phyloP scores from a whole-genome alignment of 345 rosid genomes.

The Populus deltoides region DNA sequence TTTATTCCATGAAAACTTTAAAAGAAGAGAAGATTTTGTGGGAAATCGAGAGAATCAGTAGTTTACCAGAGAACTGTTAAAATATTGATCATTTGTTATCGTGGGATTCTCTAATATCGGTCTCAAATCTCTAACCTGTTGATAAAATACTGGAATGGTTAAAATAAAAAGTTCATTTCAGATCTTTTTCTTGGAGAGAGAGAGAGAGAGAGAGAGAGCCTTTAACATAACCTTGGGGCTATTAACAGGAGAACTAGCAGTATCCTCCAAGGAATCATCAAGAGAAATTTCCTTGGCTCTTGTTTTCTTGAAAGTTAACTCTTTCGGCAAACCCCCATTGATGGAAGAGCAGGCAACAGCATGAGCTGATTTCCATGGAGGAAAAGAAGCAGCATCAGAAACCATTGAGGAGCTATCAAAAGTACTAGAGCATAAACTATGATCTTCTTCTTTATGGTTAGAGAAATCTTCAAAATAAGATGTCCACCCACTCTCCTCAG shows the following conservation, averaged over 20 bases:
- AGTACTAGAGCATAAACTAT: constrained; percentile 36
- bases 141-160: neutral
- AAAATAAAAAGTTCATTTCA: neutral
- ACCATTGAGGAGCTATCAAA: constrained; percentile 51
- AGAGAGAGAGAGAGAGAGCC: neutral
- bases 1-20: neutral
- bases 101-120: constrained; percentile 34
- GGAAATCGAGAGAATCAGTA: constrained; percentile 5
- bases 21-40: neutral
- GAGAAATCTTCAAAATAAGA: constrained; percentile 71
- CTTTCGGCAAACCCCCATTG: constrained; percentile 26
- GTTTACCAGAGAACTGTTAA: constrained; percentile 41
- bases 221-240: constrained; percentile 60
- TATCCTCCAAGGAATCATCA: constrained; percentile 85
- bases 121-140: constrained; percentile 53
- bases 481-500: constrained; percentile 92
- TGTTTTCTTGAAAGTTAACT: constrained; percentile 45
- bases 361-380: constrained; percentile 37
- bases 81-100: constrained; percentile 38
- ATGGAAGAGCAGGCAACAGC: constrained; percentile 14
- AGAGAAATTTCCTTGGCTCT: constrained; percentile 46
- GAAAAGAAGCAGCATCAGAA: constrained; percentile 69
- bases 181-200: neutral
- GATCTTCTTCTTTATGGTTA: constrained; percentile 14
- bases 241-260: constrained; percentile 84